These are phyloP conservation scores for Adansonia rubrostipa DNA, from an alignment of 441 rosid species.

Conservation along the genomic window DNA sequence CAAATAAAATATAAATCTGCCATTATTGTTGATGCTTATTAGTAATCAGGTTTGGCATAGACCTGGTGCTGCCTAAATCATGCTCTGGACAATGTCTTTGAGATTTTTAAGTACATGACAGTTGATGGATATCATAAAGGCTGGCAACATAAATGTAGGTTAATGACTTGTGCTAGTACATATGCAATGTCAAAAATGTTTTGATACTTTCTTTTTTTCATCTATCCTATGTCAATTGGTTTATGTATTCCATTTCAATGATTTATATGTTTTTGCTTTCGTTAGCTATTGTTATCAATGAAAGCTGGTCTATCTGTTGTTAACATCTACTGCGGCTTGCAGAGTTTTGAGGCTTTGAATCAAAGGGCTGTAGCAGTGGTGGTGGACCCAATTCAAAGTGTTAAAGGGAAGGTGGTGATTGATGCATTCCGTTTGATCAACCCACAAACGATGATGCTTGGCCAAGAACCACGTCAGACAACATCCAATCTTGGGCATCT, in stretches of 20 bases:
- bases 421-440: conserved; percentile 97
- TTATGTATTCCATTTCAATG: not conserved
- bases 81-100: not conserved
- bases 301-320: not conserved
- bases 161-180: not conserved
- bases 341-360: conserved; percentile 99
- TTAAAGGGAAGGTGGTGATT: conserved; percentile 96
- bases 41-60: not conserved
- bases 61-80: not conserved
- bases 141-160: not conserved
- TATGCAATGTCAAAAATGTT: not conserved
- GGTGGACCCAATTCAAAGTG: conserved; percentile 98
- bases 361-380: conserved; percentile 99
- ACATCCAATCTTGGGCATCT: conserved; percentile 96
- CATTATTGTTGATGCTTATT: not conserved
- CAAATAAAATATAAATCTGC: not conserved
- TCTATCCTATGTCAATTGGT: not conserved
- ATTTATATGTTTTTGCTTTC: not conserved
- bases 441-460: conserved; percentile 99
- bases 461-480: conserved; percentile 95
- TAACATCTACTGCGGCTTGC: conserved; percentile 32
- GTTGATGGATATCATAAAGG: not conserved
- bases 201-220: not conserved
- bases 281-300: not conserved
- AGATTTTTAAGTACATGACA: not conserved